Evolutionary conservation across 1,139 yeast species (phyloP).

Genomic region (Pichia sp.): DNA sequence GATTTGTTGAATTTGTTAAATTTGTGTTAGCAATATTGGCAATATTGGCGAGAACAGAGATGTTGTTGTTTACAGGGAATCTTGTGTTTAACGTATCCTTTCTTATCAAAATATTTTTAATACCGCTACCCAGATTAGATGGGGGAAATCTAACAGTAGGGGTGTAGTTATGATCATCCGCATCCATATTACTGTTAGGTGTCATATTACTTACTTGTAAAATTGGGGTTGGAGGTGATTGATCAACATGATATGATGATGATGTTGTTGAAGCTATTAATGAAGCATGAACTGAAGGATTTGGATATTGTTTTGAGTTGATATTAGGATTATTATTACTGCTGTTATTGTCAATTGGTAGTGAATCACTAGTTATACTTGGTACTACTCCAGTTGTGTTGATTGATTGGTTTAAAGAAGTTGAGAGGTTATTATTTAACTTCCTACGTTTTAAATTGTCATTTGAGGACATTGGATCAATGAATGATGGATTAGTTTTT

Average conservation of each 20-base stretch:
- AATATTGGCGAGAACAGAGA: not conserved
- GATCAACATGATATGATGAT: not conserved
- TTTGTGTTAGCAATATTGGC: not conserved
- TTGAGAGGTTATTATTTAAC: not conserved
- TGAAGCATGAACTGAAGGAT: not conserved
- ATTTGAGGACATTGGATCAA: constrained; percentile 3
- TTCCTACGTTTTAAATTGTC: not conserved
- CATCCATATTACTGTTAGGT: not conserved
- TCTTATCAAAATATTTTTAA: not conserved
- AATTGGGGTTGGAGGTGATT: constrained; percentile 9
- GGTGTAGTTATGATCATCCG: not conserved
- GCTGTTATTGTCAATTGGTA: not conserved
- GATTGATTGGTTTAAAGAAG: not conserved
- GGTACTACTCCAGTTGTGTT: not conserved
- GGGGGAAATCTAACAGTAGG: not conserved
- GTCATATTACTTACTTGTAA: not conserved
- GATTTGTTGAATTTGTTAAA: not conserved
- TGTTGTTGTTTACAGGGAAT: not conserved
- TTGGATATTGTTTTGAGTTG: not conserved
- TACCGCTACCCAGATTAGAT: not conserved
- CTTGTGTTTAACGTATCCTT: not conserved
- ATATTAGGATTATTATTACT: too few species aligned
- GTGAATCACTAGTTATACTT: not conserved
- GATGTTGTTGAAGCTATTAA: not conserved
- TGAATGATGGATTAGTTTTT: constrained; percentile 2